Percentiles rank a stretch among this genome's conserved stretches.
Conservation (phyloP, 768 basidiomycete species). For the Pisolithus tinctorius region DNA sequence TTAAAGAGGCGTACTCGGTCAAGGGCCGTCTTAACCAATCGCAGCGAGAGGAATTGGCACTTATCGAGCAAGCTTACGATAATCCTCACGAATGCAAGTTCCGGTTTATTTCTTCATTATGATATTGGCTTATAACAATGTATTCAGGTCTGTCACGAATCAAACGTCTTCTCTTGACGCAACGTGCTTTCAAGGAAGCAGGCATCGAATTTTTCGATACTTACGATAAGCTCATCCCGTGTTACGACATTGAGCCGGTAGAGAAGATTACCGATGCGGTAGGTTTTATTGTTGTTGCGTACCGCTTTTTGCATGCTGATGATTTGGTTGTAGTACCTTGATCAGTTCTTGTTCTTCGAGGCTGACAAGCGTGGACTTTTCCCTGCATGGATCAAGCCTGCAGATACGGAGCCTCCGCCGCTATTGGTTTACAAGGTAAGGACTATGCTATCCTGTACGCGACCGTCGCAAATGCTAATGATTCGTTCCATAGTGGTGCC, state of each 20-base stretch:
- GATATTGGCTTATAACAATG: slow-evolving; percentile 3
- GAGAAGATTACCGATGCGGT: slow-evolving; percentile 99
- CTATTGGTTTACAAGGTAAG: slow-evolving; percentile 82
- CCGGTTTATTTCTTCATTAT: not conserved
- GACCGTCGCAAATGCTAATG: not conserved
- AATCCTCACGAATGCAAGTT: slow-evolving; percentile 93
- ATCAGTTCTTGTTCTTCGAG: slow-evolving; percentile 98
- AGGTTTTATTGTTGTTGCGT: slow-evolving; percentile 21
- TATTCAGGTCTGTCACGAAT: slow-evolving; percentile 80
- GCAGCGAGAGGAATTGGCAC: slow-evolving; percentile 93
- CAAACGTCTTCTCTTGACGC: slow-evolving; percentile 93
- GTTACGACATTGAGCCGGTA: slow-evolving; percentile 98
- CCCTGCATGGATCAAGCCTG: slow-evolving; percentile 99
- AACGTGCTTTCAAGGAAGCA: slow-evolving; percentile 97
- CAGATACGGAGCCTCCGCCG: slow-evolving; percentile 94
- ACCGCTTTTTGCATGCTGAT: slow-evolving; percentile 4
- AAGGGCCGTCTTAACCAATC: slow-evolving; percentile 97
- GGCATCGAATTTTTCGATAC: slow-evolving; percentile 98
- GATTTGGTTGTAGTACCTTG: slow-evolving; percentile 59
- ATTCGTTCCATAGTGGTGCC: slow-evolving; percentile 61
- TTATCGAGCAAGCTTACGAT: slow-evolving; percentile 99
- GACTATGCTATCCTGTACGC: slow-evolving; percentile 16
- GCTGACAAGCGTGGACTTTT: slow-evolving; percentile 97
- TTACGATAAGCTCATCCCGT: slow-evolving; percentile 96
- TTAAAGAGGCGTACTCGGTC: slow-evolving; percentile 98